These are phyloP conservation scores for Xylariaceae sp. DNA, from an alignment of 2,329 filamentous ascomycete genomes.

Conservation along the genomic window DNA sequence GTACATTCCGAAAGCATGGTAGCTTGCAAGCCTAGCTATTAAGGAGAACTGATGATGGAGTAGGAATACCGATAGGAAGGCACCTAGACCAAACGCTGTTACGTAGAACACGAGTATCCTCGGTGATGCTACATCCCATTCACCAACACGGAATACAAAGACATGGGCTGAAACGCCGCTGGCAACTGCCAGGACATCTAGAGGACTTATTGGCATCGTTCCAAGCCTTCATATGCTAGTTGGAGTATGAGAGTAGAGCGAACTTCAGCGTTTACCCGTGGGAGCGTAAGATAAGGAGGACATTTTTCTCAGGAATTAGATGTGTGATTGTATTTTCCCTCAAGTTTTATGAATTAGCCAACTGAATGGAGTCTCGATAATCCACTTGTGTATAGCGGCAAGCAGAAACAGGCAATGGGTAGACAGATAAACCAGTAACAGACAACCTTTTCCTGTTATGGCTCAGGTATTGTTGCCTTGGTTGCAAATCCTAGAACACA, in stretches of 20 bases:
- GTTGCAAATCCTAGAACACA: too few relatives aligned
- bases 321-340: too few relatives aligned
- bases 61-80: neutral
- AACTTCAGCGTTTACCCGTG: neutral
- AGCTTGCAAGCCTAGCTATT: neutral
- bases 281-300: too few relatives aligned
- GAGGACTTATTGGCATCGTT: neutral
- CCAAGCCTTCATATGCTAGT: neutral
- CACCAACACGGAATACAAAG: constrained; percentile 5
- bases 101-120: constrained; percentile 1
- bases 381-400: too few relatives aligned
- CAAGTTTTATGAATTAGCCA: too few relatives aligned
- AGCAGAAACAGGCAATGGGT: too few relatives aligned
- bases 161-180: constrained; percentile 4
- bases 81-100: neutral
- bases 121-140: constrained; percentile 5
- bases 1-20: constrained; percentile 12
- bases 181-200: neutral
- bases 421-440: too few relatives aligned
- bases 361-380: too few relatives aligned
- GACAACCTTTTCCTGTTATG: too few relatives aligned
- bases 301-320: too few relatives aligned
- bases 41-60: neutral
- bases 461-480: too few relatives aligned
- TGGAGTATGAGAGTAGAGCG: neutral